These are phyloP conservation scores for Colletotrichum nymphaeae DNA, from an alignment of 2,329 filamentous ascomycete species.

Conservation along the genomic window DNA sequence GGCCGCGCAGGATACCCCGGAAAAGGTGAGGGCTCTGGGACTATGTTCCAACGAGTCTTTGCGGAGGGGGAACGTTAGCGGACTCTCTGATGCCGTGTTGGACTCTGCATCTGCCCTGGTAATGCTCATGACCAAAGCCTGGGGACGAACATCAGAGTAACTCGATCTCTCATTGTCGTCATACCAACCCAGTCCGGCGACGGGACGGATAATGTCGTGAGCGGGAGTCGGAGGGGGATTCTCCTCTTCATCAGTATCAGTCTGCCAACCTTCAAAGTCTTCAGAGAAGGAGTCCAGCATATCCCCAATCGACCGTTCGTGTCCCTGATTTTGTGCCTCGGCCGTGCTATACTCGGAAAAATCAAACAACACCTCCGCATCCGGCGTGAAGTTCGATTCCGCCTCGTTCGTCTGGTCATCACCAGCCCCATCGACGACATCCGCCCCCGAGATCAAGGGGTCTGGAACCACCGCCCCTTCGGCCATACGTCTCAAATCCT, in stretches of 20 bases:
- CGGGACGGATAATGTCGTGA: background rate
- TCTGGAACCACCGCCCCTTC: background rate
- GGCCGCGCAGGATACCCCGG: background rate
- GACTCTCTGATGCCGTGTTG: background rate
- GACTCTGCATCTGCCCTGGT: background rate
- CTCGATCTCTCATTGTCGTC: background rate
- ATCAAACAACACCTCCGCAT: background rate
- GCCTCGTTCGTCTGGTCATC: background rate
- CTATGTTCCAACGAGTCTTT: background rate
- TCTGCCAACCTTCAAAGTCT: background rate
- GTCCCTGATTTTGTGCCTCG: background rate
- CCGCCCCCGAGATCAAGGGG: background rate
- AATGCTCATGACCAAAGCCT: background rate
- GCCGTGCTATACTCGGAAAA: background rate
- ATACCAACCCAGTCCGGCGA: constrained; percentile 12
- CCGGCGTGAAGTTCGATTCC: background rate
- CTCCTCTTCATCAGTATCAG: background rate
- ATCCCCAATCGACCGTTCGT: background rate
- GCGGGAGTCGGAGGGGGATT: background rate
- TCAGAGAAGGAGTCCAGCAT: background rate
- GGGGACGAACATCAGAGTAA: background rate
- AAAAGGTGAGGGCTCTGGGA: background rate
- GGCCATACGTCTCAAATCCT: background rate
- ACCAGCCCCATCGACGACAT: background rate
- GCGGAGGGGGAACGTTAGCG: background rate